A percentile compares a stretch with the other conserved stretches of the same genome.
Evolutionary conservation across 1,139 yeast species (phyloP).

Genomic region (Nakaseomyces delphensis): DNA sequence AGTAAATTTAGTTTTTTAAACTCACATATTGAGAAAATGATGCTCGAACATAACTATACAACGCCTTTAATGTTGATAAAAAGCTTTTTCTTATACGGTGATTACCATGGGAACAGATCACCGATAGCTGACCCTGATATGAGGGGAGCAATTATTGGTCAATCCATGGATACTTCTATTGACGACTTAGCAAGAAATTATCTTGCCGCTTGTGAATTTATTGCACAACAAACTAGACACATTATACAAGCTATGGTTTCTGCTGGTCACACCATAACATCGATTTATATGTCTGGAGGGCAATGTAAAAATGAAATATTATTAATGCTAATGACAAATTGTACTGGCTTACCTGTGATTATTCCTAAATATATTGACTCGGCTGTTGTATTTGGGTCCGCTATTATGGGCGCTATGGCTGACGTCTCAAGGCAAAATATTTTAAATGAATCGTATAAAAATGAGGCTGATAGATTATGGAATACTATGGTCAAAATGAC

Average conservation of each 20-base stretch:
- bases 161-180: slow-evolving; percentile 79
- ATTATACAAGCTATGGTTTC: slow-evolving; percentile 77
- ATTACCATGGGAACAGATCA: slow-evolving; percentile 91
- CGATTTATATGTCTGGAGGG: slow-evolving; percentile 90
- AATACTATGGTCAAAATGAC: slow-evolving; percentile 75
- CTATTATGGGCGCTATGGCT: slow-evolving; percentile 90
- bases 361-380: slow-evolving; percentile 94
- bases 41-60: slow-evolving; percentile 47
- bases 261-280: slow-evolving; percentile 66
- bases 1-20: slow-evolving; percentile 81
- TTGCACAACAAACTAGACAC: slow-evolving; percentile 95
- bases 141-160: slow-evolving; percentile 92
- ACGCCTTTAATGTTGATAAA: slow-evolving; percentile 75
- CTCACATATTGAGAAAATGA: slow-evolving; percentile 58
- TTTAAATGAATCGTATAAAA: slow-evolving; percentile 33
- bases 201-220: slow-evolving; percentile 91
- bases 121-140: slow-evolving; percentile 92
- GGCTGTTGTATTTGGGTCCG: slow-evolving; percentile 93
- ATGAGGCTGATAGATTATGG: slow-evolving; percentile 50
- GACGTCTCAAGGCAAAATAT: slow-evolving; percentile 16
- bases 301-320: slow-evolving; percentile 87
- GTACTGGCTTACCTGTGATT: slow-evolving; percentile 85
- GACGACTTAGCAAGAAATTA: slow-evolving; percentile 80
- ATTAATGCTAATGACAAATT: slow-evolving; percentile 84
- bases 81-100: slow-evolving; percentile 88